phyloP scores from a whole-genome alignment of 2,329 filamentous ascomycete genomes.

The Teratosphaeria gauchensis region DNA sequence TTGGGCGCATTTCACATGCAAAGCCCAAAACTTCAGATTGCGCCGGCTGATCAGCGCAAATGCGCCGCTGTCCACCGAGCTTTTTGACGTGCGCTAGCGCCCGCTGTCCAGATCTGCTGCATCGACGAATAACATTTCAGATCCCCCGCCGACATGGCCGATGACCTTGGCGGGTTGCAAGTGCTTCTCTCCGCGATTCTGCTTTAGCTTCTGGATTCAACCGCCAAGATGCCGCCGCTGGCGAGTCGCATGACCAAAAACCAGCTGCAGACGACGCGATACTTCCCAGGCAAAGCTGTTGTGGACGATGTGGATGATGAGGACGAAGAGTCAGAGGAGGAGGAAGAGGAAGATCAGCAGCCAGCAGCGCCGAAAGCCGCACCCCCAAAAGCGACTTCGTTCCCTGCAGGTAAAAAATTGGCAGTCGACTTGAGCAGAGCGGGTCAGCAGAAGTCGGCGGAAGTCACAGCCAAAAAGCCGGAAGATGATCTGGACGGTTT shows the following conservation, averaged over 20 bases:
- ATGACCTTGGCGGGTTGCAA: neutral
- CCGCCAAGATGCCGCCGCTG: conserved; percentile 52
- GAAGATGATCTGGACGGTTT: conserved; percentile 43
- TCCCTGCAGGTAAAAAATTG: conserved; percentile 34
- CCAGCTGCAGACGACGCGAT: conserved; percentile 66
- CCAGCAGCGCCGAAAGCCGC: conserved; percentile 35
- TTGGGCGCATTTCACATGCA: neutral
- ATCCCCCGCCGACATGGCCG: neutral
- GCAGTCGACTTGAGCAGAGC: conserved; percentile 35
- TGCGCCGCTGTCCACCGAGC: neutral
- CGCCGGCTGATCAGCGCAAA: neutral
- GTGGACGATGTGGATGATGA: conserved; percentile 38
- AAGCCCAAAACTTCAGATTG: neutral
- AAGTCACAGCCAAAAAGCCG: conserved; percentile 23
- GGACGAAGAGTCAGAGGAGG: conserved; percentile 35
- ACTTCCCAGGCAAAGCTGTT: conserved; percentile 73
- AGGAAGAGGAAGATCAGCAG: conserved; percentile 35
- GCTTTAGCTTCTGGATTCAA: neutral
- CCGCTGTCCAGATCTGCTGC: neutral
- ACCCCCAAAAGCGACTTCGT: conserved; percentile 36
- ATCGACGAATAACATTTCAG: neutral
- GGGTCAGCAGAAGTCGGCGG: conserved; percentile 18
- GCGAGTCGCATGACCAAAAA: conserved; percentile 81
- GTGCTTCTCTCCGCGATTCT: neutral
- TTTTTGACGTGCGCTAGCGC: neutral